Percentiles rank a stretch among this genome's conserved stretches.
Evolutionary conservation across 2,329 filamentous ascomycete species (phyloP).

Genomic region (Claviceps humidiphila): DNA sequence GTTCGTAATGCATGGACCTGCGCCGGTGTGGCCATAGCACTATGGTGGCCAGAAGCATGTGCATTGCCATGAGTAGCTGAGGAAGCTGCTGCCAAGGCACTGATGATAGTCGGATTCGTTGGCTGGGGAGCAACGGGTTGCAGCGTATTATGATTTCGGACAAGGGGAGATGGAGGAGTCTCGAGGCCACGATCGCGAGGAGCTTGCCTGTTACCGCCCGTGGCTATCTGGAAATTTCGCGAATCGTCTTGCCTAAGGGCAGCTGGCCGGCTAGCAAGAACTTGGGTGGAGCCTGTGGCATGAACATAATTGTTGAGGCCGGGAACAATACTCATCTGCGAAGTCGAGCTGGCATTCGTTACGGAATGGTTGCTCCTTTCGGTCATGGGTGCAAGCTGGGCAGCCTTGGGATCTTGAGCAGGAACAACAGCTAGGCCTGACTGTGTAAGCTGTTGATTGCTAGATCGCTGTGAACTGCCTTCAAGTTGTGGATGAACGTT

Average conservation of each 20-base stretch:
- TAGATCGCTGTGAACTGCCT: not conserved
- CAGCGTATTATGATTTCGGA: slow-evolving; percentile 63
- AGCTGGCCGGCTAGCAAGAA: slow-evolving; percentile 25
- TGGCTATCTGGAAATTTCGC: slow-evolving; percentile 10
- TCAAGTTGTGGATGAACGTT: not conserved
- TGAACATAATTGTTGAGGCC: slow-evolving; percentile 19
- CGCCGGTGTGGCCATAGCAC: slow-evolving; percentile 24
- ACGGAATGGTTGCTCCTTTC: not conserved
- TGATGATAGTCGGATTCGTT: slow-evolving; percentile 50
- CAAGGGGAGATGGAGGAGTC: slow-evolving; percentile 42
- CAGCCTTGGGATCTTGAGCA: not conserved
- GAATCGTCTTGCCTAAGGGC: slow-evolving; percentile 19
- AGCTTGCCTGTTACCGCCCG: slow-evolving; percentile 7
- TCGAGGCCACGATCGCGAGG: slow-evolving; percentile 15
- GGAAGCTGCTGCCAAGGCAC: slow-evolving; percentile 14
- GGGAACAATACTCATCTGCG: slow-evolving; percentile 14
- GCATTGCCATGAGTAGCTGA: not conserved
- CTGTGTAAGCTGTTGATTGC: not conserved
- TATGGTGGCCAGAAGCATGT: not conserved
- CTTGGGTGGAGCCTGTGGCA: slow-evolving; percentile 5
- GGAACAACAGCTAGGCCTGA: not conserved
- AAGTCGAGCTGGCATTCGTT: slow-evolving; percentile 6
- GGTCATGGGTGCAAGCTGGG: not conserved
- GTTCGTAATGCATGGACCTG: slow-evolving; percentile 46
- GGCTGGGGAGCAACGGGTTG: slow-evolving; percentile 65